Conservation (phyloP, 1,139 yeast genomes). For the Hansenula lynferdii region DNA sequence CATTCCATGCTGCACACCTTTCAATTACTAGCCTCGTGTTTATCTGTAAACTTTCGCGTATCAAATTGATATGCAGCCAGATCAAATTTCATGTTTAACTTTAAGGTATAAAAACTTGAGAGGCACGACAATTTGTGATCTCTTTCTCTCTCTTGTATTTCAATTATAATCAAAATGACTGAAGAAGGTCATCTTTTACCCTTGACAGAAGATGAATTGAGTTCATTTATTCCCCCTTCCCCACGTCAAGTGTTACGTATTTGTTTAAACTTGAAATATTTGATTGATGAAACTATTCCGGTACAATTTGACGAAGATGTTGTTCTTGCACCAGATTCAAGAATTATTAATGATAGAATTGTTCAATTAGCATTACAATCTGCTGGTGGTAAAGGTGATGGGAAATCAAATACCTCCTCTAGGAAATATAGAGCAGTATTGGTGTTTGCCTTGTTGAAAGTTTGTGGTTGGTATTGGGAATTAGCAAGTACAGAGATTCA, state of each 20-base stretch:
- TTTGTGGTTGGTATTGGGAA: constrained; percentile 73
- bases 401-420: constrained; percentile 50
- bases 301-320: constrained; percentile 48
- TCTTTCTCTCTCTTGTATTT: no score
- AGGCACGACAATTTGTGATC: no score
- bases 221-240: constrained; percentile 38
- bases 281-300: constrained; percentile 70
- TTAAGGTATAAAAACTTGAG: neutral
- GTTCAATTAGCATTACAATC: constrained; percentile 60
- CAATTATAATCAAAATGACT: neutral
- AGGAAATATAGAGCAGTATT: constrained; percentile 63
- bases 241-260: constrained; percentile 70
- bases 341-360: constrained; percentile 56
- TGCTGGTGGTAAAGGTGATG: constrained; percentile 76
- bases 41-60: neutral
- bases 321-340: constrained; percentile 54
- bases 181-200: constrained; percentile 9
- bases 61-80: neutral
- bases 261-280: constrained; percentile 64
- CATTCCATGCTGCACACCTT: no score
- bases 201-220: constrained; percentile 15
- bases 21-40: neutral
- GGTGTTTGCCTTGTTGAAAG: constrained; percentile 66
- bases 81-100: constrained; percentile 1
- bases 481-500: constrained; percentile 57